A percentile compares a stretch with the other conserved stretches of the same genome.
Conservation (phyloP, 106 monocot species). For the Vanilla planifolia region DNA sequence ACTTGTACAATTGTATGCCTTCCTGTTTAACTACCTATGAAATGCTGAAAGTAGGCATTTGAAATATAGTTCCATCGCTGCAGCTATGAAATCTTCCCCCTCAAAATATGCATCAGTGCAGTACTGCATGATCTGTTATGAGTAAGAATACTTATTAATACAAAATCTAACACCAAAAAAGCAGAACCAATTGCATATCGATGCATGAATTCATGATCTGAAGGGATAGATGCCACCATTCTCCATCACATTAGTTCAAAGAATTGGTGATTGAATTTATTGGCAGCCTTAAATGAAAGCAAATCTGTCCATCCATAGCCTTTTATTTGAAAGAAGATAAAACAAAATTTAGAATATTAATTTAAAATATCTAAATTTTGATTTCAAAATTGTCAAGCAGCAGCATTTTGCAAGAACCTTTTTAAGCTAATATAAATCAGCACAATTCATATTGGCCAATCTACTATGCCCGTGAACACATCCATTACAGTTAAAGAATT, state of each 20-base stretch:
- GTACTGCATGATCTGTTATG: conserved; percentile 57
- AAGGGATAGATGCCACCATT: too few species aligned
- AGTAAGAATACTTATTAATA: background rate
- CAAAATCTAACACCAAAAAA: background rate
- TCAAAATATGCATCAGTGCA: conserved; percentile 64
- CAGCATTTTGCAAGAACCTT: too few species aligned
- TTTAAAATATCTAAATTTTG: too few species aligned
- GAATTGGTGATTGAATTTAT: background rate
- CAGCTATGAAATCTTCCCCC: conserved; percentile 39
- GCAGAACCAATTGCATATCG: too few species aligned
- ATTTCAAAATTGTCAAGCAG: too few species aligned
- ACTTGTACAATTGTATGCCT: background rate
- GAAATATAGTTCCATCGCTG: conserved; percentile 51
- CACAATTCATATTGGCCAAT: too few species aligned
- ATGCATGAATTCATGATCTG: too few species aligned
- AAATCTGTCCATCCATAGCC: background rate
- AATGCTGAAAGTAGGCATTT: conserved; percentile 45
- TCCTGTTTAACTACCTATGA: conserved; percentile 38
- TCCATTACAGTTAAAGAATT: too few species aligned
- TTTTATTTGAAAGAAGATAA: background rate
- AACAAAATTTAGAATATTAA: too few species aligned
- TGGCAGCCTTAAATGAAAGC: background rate
- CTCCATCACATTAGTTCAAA: background rate
- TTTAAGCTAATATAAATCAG: too few species aligned
- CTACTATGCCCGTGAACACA: too few species aligned